Evolutionary conservation across 352 stramenopile species (phyloP).

Genomic region (Phytophthora cactorum): DNA sequence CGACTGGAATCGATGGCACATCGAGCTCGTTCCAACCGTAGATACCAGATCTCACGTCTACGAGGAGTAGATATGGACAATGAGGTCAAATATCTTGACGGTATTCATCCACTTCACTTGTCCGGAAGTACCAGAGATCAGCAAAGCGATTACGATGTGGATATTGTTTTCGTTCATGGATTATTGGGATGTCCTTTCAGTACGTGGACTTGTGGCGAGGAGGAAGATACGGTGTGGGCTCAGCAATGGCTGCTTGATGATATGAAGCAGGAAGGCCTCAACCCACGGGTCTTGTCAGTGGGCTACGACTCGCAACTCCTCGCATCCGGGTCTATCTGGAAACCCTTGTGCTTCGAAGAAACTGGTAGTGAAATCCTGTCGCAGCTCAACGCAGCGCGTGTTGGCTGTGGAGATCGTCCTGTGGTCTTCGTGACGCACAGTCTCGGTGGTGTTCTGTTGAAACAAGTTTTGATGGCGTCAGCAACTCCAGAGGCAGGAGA

Average conservation of each 20-base stretch:
- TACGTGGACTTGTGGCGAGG: conserved; percentile 79
- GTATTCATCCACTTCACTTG: conserved; percentile 73
- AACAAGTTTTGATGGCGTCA: conserved; percentile 79
- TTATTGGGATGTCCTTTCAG: conserved; percentile 80
- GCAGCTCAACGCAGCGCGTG: conserved; percentile 64
- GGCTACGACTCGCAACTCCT: conserved; percentile 84
- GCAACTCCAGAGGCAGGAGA: conserved; percentile 11
- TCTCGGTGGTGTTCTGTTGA: conserved; percentile 83
- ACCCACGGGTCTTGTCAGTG: conserved; percentile 79
- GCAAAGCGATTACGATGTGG: conserved; percentile 61
- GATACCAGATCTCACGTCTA: conserved; percentile 47
- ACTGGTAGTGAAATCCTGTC: conserved; percentile 69
- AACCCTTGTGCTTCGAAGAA: conserved; percentile 75
- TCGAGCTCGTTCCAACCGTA: conserved; percentile 59
- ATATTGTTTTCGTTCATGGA: conserved; percentile 86
- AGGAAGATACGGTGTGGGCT: conserved; percentile 66
- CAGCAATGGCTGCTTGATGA: conserved; percentile 74
- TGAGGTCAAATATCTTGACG: conserved; percentile 70
- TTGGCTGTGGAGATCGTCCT: conserved; percentile 63
- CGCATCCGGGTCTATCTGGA: conserved; percentile 75
- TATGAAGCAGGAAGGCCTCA: conserved; percentile 58
- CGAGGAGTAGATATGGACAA: conserved; percentile 10
- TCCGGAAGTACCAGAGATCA: conserved; percentile 30
- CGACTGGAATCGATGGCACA: conserved; percentile 60
- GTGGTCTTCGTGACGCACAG: conserved; percentile 89